A percentile compares a stretch with the other conserved stretches of the same genome.
phyloP scores from a whole-genome alignment of 2,329 filamentous ascomycete genomes.

The Talaromyces marneffei region DNA sequence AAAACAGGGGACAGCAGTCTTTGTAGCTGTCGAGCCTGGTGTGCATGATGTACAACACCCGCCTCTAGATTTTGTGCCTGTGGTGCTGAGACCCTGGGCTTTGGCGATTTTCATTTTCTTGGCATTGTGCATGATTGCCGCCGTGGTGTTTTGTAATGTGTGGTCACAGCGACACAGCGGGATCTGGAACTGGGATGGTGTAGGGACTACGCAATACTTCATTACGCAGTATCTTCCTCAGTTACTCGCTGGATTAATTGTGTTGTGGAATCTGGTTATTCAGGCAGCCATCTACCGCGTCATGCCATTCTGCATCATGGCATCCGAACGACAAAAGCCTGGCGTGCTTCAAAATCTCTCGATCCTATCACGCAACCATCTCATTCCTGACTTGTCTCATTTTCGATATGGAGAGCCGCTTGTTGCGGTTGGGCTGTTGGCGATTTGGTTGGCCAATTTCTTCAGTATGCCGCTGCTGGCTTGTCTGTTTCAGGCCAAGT shows the following conservation, averaged over 20 bases:
- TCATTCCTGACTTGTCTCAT: conserved; percentile 63
- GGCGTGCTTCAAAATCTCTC: conserved; percentile 60
- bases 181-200: conserved; percentile 61
- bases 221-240: conserved; percentile 81
- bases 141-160: conserved; percentile 65
- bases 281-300: conserved; percentile 69
- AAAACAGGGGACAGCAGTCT: conserved; percentile 35
- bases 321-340: conserved; percentile 54
- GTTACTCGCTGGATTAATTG: conserved; percentile 62
- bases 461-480: conserved; percentile 79
- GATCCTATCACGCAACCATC: conserved; percentile 55
- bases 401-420: conserved; percentile 64
- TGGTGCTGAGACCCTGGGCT: conserved; percentile 61
- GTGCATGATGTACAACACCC: conserved; percentile 43
- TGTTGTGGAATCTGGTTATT: conserved; percentile 72
- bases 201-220: conserved; percentile 73
- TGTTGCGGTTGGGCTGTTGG: conserved; percentile 59
- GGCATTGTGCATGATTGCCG: conserved; percentile 64
- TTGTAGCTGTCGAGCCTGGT: conserved; percentile 42
- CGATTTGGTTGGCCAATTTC: conserved; percentile 67
- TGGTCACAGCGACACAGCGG: conserved; percentile 60
- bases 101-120: conserved; percentile 57
- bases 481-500: conserved; percentile 64
- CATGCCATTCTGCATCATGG: conserved; percentile 72
- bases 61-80: conserved; percentile 63